Base-by-base conservation (phyloP, 192 early-diverging fungal genomes). In the Coemansia furcata region DNA sequence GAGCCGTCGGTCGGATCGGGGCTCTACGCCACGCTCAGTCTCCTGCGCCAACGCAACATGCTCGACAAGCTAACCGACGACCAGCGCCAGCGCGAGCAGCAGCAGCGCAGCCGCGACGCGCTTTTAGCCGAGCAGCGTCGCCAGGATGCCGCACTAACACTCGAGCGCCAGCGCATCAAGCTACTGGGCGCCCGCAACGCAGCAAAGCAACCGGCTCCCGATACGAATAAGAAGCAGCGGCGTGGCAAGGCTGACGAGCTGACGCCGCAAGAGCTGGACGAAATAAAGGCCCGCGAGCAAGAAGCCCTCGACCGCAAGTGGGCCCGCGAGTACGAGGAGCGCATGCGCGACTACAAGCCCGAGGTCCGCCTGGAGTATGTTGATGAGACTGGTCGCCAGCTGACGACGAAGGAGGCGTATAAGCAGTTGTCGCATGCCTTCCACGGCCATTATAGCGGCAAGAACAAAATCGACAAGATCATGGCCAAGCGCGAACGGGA, bases 361-460 rank as follows among this genome's bases (percentile, higher is more conserved):
- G 89, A 94, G 49, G 89, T 99, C 35, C 88, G 92, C 37, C 73
- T 99, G 12, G 90, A 93, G 72, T 97, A 99, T 70, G 85, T 88
- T n/a, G 96, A 99, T 75, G 93, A 93, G 50, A 85, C 85, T 36
- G 97, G 97, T 9, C 85, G 90, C 62, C 73, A 85, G 35, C 71
- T 99, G 74, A 89, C 84, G 15, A 86, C 89, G 33, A 97, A 96
- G 73, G 95, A 99, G 71, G 97, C 97, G 1, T 99, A 93, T 78
- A 87, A 91, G 65, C 87, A 89, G 63, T 74, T 95, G 35, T 94
- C 94, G 39, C 96, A 99, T 52, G 94, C 92, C 54, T 99, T 99
- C 87, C 97, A 99, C 71, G 97, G 97, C 15, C 93, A 94, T 62
- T 86, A 87, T 7, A 91, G 91, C 38, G 97, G 97, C 37, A 97